Evolutionary conservation across 208 protist genomes (phyloP).

Genomic region (Trypanosoma brucei): DNA sequence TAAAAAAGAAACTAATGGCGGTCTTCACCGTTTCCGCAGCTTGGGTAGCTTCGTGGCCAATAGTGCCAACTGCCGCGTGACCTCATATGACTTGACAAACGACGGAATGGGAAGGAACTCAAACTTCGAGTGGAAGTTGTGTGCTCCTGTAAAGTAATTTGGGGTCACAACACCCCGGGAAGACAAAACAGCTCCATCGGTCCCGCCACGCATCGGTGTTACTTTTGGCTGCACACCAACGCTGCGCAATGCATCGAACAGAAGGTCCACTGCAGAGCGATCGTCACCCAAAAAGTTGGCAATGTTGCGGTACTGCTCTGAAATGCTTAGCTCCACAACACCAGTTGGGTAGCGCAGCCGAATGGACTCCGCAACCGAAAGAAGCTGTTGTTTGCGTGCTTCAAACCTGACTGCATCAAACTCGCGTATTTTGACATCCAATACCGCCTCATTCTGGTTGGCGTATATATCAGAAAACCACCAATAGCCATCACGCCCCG

Average conservation of each 20-base stretch:
- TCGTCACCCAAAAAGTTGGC: conserved; percentile 53
- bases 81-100: conserved; percentile 81
- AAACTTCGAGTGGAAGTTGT: conserved; percentile 86
- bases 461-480: conserved; percentile 71
- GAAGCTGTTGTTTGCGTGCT: conserved; percentile 45
- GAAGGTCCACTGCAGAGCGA: conserved; percentile 60
- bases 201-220: conserved; percentile 80
- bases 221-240: conserved; percentile 67
- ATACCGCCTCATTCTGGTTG: conserved; percentile 36
- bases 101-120: conserved; percentile 81
- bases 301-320: conserved; percentile 79
- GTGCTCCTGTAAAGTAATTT: conserved; percentile 85
- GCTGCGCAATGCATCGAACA: conserved; percentile 53
- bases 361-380: conserved; percentile 42
- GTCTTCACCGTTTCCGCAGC: neutral
- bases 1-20: no score
- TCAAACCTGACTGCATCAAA: conserved; percentile 52
- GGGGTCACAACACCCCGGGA: conserved; percentile 63
- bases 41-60: conserved; percentile 36
- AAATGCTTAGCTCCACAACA: conserved; percentile 48
- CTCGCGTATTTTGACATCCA: conserved; percentile 69
- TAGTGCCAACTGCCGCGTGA: conserved; percentile 65
- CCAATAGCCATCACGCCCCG: conserved; percentile 72
- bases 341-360: conserved; percentile 58
- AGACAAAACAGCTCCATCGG: conserved; percentile 75